Evolutionary conservation across 345 rosid species (phyloP).

Genomic region (Erysimum cheiranthoides): DNA sequence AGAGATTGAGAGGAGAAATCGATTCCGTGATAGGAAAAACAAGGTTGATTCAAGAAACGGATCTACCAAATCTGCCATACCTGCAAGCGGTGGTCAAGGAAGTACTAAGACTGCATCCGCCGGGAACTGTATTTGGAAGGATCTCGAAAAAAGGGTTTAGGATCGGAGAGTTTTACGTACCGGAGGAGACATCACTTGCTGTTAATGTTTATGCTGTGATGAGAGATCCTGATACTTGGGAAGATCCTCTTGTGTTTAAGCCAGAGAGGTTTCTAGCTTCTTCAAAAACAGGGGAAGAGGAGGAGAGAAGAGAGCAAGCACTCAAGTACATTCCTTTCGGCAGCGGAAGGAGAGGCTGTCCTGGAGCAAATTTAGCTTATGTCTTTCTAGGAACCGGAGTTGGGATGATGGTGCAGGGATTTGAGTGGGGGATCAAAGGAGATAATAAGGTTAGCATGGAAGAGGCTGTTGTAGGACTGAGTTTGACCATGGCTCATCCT

Average conservation of each 20-base stretch:
- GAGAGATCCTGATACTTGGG: constrained; percentile 61
- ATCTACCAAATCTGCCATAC: constrained; percentile 57
- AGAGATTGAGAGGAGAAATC: constrained; percentile 61
- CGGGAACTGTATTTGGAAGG: constrained; percentile 57
- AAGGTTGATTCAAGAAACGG: constrained; percentile 62
- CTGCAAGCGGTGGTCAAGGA: constrained; percentile 65
- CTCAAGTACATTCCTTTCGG: constrained; percentile 64
- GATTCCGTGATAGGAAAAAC: constrained; percentile 46
- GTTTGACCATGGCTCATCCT: constrained; percentile 6
- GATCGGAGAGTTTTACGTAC: constrained; percentile 54
- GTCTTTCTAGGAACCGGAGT: not conserved
- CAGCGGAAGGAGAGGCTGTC: constrained; percentile 68
- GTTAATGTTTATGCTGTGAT: constrained; percentile 62
- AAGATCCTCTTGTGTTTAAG: constrained; percentile 54
- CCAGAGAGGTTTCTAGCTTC: constrained; percentile 58
- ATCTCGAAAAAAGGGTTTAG: constrained; percentile 50
- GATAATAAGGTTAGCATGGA: constrained; percentile 21
- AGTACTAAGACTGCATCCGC: constrained; percentile 67
- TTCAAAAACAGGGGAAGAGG: constrained; percentile 12
- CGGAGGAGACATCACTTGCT: constrained; percentile 58
- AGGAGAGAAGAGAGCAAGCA: constrained; percentile 53
- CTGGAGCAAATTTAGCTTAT: constrained; percentile 54
- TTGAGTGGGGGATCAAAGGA: constrained; percentile 52
- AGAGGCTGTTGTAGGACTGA: not conserved
- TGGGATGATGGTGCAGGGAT: constrained; percentile 31